Conservation (phyloP, 176 grass and related monocot genomes). For the Aegilops umbellulata region DNA sequence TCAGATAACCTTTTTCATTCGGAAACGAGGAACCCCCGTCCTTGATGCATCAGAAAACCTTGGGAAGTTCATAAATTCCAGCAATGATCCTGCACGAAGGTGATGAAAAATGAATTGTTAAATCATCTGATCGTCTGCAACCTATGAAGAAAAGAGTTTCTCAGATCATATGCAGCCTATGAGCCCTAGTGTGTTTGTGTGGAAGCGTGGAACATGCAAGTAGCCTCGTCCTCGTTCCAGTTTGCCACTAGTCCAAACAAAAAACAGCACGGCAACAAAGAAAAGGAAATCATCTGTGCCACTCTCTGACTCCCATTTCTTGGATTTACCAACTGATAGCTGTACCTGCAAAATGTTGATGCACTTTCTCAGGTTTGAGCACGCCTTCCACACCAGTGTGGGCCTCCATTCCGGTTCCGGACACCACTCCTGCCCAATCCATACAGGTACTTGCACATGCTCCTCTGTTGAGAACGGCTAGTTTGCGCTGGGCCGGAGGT, state of each 20-base stretch:
- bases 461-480: conserved; percentile 51
- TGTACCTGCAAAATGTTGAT: neutral
- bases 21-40: too few relatives aligned
- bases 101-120: too few relatives aligned
- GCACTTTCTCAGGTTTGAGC: neutral
- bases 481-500: neutral
- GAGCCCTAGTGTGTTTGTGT: too few relatives aligned
- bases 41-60: too few relatives aligned
- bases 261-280: conserved; percentile 18
- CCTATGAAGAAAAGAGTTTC: too few relatives aligned
- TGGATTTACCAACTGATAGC: neutral
- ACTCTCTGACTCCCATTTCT: neutral
- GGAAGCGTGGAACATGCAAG: neutral
- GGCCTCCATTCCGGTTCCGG: neutral
- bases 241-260: conserved; percentile 36
- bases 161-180: too few relatives aligned
- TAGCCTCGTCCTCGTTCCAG: neutral
- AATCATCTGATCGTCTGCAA: too few relatives aligned
- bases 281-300: conserved; percentile 30
- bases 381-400: neutral
- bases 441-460: conserved; percentile 45
- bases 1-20: neutral
- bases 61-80: too few relatives aligned
- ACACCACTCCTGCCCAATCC: conserved; percentile 35
- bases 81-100: too few relatives aligned